These are phyloP conservation scores for Alternaria triticina DNA, from an alignment of 2,329 filamentous ascomycete species.

Conservation along the genomic window DNA sequence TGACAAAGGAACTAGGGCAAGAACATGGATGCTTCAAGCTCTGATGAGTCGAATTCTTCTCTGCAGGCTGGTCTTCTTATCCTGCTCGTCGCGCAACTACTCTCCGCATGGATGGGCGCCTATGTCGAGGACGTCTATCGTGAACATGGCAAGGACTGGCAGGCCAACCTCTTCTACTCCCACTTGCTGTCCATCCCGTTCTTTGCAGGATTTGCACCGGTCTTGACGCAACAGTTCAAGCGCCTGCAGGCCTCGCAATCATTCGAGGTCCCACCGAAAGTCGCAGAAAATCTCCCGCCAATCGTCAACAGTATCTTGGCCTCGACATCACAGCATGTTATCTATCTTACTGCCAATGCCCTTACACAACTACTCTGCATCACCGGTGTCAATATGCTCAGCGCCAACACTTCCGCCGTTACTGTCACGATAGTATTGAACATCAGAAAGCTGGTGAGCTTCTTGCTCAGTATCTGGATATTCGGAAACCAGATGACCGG, in stretches of 20 bases:
- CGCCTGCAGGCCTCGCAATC: conserved; percentile 69
- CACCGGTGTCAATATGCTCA: conserved; percentile 92
- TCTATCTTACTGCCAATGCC: conserved; percentile 76
- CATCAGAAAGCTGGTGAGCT: conserved; percentile 89
- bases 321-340: conserved; percentile 68
- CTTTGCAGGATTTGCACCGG: conserved; percentile 74
- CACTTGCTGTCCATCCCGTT: conserved; percentile 76
- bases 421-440: conserved; percentile 98
- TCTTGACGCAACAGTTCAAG: conserved; percentile 68
- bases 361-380: conserved; percentile 95
- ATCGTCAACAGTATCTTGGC: conserved; percentile 37
- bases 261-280: conserved; percentile 51
- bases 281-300: conserved; percentile 39
- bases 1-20: conserved; percentile 48
- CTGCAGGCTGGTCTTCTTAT: conserved; percentile 78
- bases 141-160: conserved; percentile 87
- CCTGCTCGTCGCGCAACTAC: conserved; percentile 83
- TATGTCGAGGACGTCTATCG: conserved; percentile 92
- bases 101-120: conserved; percentile 92
- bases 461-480: conserved; percentile 89
- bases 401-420: conserved; percentile 84
- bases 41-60: conserved; percentile 49
- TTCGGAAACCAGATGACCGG: conserved; percentile 84
- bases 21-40: conserved; percentile 50
- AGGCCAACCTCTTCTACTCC: conserved; percentile 95